Evolutionary conservation across 352 stramenopile genomes (phyloP), one percentile per base, ranked within the genome.

Genomic region (Phytophthora nicotianae): DNA sequence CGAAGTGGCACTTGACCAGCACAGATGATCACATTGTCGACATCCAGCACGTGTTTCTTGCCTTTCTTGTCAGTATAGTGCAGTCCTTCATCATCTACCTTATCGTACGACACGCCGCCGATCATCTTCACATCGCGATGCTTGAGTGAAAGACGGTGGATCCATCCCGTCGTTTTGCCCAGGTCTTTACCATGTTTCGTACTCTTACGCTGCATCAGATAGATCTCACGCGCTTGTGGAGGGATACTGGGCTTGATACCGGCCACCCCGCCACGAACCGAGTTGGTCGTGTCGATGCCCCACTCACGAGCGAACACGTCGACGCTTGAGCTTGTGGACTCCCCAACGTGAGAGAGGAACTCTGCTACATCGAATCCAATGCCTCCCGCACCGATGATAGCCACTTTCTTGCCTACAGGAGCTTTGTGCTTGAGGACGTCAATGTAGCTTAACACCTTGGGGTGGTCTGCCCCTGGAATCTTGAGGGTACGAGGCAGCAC

Each of bases 291-390:
- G 71, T 99, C 96, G 26, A 99, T 95, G 26, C 94, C 92, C 97
- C 97, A 99, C 65, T 98, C 95, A 61, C 92, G 81, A 23, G 92
- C 86, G 62, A 98, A 98, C 37, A 90, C 72, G 38, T 91, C 68
- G 2, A 96, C 61, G 32, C 89, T 88, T 1, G 92, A 74, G 29
- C 76, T 87, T 16, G 81, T 71, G 10, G 81, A 89, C 50, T 79
- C 75, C 43, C 81, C 80, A 6, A 89, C 75, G 66, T 98, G 88
- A 10, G 95, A 79, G 17, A 99, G 67, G 64, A 94, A 99, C 67
- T 99, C 97, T 11, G 92, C 86, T 7, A 99, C 93, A 81, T 99
- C 97, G 68, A 99, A 99, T n/a, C 97, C 97, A 63, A 99, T 99
- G 4, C 97, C 97, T 57, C 97, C 97, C 21, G 96, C 96, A 35